A percentile compares a stretch with the other conserved stretches of the same genome.
Evolutionary conservation across 148 eudicot genomes (phyloP).

Genomic region (Drosera capensis): DNA sequence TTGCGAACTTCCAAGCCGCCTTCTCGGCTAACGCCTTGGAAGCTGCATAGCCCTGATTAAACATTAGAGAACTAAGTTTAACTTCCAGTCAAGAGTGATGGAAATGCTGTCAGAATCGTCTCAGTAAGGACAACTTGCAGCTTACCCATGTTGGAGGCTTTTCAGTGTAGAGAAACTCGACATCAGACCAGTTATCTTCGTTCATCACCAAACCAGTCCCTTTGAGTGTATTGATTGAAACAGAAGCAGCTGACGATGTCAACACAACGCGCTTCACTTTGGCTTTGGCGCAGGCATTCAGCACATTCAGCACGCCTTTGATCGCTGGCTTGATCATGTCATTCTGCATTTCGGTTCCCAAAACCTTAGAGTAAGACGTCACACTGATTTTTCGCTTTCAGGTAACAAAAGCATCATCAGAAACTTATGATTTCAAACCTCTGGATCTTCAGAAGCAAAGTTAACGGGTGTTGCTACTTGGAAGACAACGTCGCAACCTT

Average conservation of each 20-base stretch:
- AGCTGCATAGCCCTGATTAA: slow-evolving; percentile 39
- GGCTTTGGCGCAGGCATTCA: slow-evolving; percentile 31
- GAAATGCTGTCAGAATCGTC: not conserved
- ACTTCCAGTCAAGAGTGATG: not conserved
- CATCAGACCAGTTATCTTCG: slow-evolving; percentile 51
- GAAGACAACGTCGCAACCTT: slow-evolving; percentile 43
- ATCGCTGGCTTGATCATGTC: slow-evolving; percentile 66
- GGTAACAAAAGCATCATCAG: not conserved
- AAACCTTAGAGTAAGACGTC: not conserved
- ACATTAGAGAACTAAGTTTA: not conserved
- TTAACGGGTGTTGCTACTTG: slow-evolving; percentile 59
- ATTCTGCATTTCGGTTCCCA: slow-evolving; percentile 21
- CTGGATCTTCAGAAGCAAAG: slow-evolving; percentile 61
- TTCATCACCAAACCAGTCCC: slow-evolving; percentile 37
- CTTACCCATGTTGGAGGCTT: slow-evolving; percentile 64
- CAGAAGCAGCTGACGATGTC: slow-evolving; percentile 67
- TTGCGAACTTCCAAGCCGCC: slow-evolving; percentile 46
- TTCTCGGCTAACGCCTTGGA: slow-evolving; percentile 53
- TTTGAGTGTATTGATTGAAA: slow-evolving; percentile 27
- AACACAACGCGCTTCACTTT: slow-evolving; percentile 46
- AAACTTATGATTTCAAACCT: slow-evolving; percentile 15
- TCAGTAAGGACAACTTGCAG: not conserved
- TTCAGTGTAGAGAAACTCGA: slow-evolving; percentile 30
- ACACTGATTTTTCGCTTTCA: not conserved
- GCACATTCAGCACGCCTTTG: slow-evolving; percentile 38